Evolutionary conservation across 1,284 basidiomycete genomes (phyloP).

Genomic region (Boletus semigastroideus): DNA sequence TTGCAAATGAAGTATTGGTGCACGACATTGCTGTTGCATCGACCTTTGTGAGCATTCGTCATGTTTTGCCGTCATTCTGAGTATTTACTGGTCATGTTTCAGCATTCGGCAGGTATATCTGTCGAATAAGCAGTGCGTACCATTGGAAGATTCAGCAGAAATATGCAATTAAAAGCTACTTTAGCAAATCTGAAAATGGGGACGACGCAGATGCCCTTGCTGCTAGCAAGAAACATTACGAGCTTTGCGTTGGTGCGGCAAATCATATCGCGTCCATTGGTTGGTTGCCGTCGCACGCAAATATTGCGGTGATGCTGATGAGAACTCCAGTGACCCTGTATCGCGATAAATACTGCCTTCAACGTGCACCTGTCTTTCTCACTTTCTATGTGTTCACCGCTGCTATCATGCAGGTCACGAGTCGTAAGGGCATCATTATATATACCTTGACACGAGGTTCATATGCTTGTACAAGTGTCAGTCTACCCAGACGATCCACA

Average conservation of each 20-base stretch:
- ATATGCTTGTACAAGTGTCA: slow-evolving; percentile 41
- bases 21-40: slow-evolving; percentile 73
- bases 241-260: slow-evolving; percentile 69
- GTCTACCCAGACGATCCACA: slow-evolving; percentile 66
- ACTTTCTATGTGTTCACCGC: slow-evolving; percentile 84
- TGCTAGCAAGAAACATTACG: slow-evolving; percentile 64
- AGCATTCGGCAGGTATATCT: slow-evolving; percentile 30
- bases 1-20: slow-evolving; percentile 90
- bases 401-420: slow-evolving; percentile 78
- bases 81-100: not conserved
- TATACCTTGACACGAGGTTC: not conserved
- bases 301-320: slow-evolving; percentile 5
- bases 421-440: slow-evolving; percentile 38
- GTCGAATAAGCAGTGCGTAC: slow-evolving; percentile 31
- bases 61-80: not conserved
- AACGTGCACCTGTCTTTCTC: slow-evolving; percentile 69
- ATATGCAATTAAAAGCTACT: slow-evolving; percentile 11
- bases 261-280: slow-evolving; percentile 79
- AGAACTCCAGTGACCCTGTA: slow-evolving; percentile 51
- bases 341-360: slow-evolving; percentile 61
- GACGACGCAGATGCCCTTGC: slow-evolving; percentile 54
- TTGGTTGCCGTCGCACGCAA: slow-evolving; percentile 29
- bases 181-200: slow-evolving; percentile 33
- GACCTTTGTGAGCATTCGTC: slow-evolving; percentile 68
- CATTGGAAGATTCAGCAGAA: slow-evolving; percentile 9